phyloP scores from a whole-genome alignment of 306 rosid genomes.

The Benincasa hispida region DNA sequence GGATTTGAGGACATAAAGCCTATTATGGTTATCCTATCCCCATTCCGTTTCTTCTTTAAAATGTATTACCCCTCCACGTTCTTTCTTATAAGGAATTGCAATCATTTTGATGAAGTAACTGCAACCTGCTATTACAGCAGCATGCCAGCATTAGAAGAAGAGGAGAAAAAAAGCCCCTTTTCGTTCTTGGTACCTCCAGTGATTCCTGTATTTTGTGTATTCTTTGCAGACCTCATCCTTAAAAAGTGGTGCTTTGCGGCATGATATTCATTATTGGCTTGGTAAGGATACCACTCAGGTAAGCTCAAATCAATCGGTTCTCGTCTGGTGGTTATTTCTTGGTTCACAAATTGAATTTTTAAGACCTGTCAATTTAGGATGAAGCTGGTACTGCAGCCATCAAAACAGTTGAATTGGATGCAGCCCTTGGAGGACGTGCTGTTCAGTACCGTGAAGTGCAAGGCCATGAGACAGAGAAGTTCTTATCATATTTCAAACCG shows the following conservation, averaged over 20 bases:
- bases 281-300: constrained; percentile 90
- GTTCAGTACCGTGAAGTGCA: constrained; percentile 95
- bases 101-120: not conserved
- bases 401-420: constrained; percentile 92
- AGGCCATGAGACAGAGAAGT: constrained; percentile 85
- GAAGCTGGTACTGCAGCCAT: constrained; percentile 96
- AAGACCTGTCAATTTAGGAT: constrained; percentile 44
- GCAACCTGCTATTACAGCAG: not conserved
- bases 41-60: not conserved
- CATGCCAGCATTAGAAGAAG: not conserved
- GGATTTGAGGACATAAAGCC: not conserved
- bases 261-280: constrained; percentile 96
- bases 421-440: constrained; percentile 96
- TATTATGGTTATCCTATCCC: not conserved
- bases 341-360: constrained; percentile 11
- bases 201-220: not conserved
- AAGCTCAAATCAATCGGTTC: constrained; percentile 7
- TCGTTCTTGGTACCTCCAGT: not conserved
- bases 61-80: not conserved
- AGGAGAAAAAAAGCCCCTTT: not conserved
- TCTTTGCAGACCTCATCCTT: constrained; percentile 54
- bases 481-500: constrained; percentile 82
- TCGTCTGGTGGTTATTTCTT: constrained; percentile 1
- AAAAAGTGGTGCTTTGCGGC: constrained; percentile 80
- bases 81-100: not conserved